Percentiles rank a stretch among this genome's conserved stretches.
These are phyloP conservation scores for Rhizophagus clarus DNA, from an alignment of 192 early-diverging fungal genomes.

Conservation along the genomic window DNA sequence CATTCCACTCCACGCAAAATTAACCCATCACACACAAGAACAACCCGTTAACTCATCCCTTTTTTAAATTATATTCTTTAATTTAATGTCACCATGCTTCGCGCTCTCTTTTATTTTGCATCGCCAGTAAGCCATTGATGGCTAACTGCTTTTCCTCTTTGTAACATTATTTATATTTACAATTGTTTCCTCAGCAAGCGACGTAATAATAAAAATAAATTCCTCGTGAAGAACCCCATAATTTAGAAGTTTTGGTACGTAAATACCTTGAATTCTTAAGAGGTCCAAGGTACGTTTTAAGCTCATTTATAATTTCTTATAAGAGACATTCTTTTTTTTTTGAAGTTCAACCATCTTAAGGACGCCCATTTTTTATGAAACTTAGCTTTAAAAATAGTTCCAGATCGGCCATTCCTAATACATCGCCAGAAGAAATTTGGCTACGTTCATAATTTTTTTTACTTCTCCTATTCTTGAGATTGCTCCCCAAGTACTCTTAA, in stretches of 20 bases:
- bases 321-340: too few relatives aligned
- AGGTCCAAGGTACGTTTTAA: conserved; percentile 21
- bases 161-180: neutral
- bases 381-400: too few relatives aligned
- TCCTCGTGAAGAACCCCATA: conserved; percentile 4
- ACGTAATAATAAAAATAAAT: neutral
- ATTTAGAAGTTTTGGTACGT: conserved; percentile 13
- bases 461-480: neutral
- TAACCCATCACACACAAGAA: too few relatives aligned
- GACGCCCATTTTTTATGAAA: too few relatives aligned
- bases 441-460: neutral
- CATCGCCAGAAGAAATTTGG: too few relatives aligned
- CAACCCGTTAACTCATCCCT: too few relatives aligned
- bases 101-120: neutral
- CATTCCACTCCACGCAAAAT: too few relatives aligned
- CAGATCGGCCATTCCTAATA: too few relatives aligned
- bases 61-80: too few relatives aligned
- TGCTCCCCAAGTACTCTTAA: neutral
- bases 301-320: neutral
- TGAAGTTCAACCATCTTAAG: too few relatives aligned
- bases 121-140: neutral
- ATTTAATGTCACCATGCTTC: too few relatives aligned
- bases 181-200: neutral
- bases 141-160: conserved; percentile 12
- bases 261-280: conserved; percentile 3